Evolutionary conservation across 2,329 filamentous ascomycete species (phyloP).

Genomic region (Alternaria atra): DNA sequence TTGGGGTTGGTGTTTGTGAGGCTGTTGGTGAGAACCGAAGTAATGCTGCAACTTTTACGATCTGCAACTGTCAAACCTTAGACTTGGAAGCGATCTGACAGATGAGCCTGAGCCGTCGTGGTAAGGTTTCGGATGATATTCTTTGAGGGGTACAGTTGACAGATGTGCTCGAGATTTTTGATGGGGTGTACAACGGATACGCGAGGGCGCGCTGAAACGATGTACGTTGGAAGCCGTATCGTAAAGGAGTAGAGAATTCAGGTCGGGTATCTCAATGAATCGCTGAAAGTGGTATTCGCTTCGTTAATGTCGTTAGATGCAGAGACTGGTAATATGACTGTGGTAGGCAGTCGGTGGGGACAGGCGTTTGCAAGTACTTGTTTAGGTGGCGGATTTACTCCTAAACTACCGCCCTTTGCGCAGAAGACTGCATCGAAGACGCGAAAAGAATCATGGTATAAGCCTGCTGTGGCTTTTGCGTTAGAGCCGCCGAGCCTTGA

Average conservation of each 20-base stretch:
- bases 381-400: conserved; percentile 20
- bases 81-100: conserved; percentile 4
- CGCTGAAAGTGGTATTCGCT: conserved; percentile 17
- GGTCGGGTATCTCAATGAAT: conserved; percentile 16
- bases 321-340: conserved; percentile 26
- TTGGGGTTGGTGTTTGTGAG: conserved; percentile 7
- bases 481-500: conserved; percentile 44
- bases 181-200: conserved; percentile 35
- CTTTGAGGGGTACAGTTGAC: conserved; percentile 16
- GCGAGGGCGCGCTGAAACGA: conserved; percentile 46
- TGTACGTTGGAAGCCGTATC: conserved; percentile 42
- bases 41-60: background rate
- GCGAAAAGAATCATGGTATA: conserved; percentile 24
- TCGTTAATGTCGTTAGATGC: conserved; percentile 24
- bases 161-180: conserved; percentile 17
- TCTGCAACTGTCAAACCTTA: background rate
- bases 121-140: conserved; percentile 17
- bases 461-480: conserved; percentile 30
- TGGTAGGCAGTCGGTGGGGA: conserved; percentile 31
- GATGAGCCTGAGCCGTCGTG: conserved; percentile 24
- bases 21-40: conserved; percentile 1
- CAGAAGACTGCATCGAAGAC: background rate
- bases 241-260: conserved; percentile 17
- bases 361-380: conserved; percentile 22
- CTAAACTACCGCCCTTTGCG: conserved; percentile 18